Evolutionary conservation across 176 grass and related monocot species (phyloP).

Genomic region (Aegilops speltoides): DNA sequence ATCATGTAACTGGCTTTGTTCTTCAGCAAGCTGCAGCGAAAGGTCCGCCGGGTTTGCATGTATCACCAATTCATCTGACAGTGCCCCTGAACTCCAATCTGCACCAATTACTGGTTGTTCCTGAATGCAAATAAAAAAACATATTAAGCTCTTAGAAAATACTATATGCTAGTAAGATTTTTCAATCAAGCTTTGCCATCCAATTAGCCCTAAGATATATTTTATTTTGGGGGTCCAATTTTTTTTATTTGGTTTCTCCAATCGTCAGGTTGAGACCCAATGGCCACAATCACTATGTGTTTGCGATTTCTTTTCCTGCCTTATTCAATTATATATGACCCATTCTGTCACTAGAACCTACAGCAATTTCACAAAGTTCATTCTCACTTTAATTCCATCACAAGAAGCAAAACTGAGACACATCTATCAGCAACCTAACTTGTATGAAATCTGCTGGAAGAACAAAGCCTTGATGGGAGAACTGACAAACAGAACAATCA

Average conservation of each 20-base stretch:
- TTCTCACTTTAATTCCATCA: not conserved
- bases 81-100: not conserved
- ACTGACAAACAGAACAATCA: not conserved
- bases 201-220: not conserved
- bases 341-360: not conserved
- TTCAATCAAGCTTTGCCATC: not conserved
- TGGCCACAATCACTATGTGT: not conserved
- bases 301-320: not conserved
- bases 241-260: not conserved
- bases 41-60: not conserved
- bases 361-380: not conserved
- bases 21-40: slow-evolving; percentile 1
- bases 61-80: not conserved
- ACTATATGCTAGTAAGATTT: not conserved
- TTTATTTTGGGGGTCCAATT: not conserved
- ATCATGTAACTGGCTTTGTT: slow-evolving; percentile 19
- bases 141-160: not conserved
- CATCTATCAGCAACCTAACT: not conserved
- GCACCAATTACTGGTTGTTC: not conserved
- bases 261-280: not conserved
- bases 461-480: not conserved
- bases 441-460: not conserved
- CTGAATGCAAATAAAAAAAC: not conserved
- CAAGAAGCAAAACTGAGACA: not conserved
- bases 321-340: not conserved